Evolutionary conservation across 805 yeast species (phyloP), one percentile per base, ranked within the genome.

Genomic region (Isabelozyma heimii): DNA sequence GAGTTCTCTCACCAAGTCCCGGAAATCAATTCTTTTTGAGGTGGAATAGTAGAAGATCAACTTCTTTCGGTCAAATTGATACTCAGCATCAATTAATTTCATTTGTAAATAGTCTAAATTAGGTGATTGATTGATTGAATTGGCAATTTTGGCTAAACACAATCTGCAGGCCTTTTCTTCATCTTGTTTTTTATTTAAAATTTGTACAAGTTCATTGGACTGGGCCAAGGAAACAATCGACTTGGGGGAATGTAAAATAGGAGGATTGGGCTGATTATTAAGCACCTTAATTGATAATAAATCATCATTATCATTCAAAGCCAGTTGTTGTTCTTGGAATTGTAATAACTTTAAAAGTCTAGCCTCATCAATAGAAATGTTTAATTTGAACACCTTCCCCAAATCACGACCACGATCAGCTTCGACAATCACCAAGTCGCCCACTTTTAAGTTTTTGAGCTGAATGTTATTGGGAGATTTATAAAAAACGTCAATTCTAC

Each of bases 371-470:
- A 79, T 67, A 4, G 84, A 69, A 26, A 88, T 77, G 56, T 81
- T 76, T 57, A 83, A 67, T 50, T 77, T 75, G 37, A 80, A 79
- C 42, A 88, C 79, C 59, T 79, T 78, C 37, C 95, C 95, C 51
- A 88, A 73, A 65, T 88, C 95, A 37, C 82, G 69, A 37, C 95
- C 95, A 33, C 95, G 72, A 60, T 88, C 95, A 1, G 94, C 95
- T 60, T 88, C 92, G 14, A 87, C 95, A 59, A 87, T 81, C 13
- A 89, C 92, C 58, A 86, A 73, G 60, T 86, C 91, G 17, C 87
- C 87, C 5, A 73, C 65, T 44, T 71, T 67, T 40, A 83, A 64
- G 30, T 54, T 58, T 26, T 65, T 56, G 28, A 60, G 47, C 38
- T 54, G 61, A 17, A 65, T 61, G 9, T 46, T 51, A 39, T 53